Evolutionary conservation across 345 rosid genomes (phyloP), one percentile per base, ranked within the genome.

Genomic region (Heritiera fomes): DNA sequence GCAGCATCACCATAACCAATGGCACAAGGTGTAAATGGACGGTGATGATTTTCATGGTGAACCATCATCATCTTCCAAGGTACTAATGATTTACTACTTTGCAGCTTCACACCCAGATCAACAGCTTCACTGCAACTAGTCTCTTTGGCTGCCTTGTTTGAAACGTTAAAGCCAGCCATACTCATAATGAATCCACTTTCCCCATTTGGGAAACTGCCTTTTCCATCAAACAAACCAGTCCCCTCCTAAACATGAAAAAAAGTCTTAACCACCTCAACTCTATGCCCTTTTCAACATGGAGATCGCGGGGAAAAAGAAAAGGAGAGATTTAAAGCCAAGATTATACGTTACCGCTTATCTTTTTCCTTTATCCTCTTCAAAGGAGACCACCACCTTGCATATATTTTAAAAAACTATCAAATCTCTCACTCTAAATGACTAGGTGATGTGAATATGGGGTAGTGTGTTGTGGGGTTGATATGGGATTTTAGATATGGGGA

Each of bases 131-230:
- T 68, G 10, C 14, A 63, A 61, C 46, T 61, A 47, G 77, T 79
- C 71, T 52, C 81, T 55, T 80, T 74, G 9, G 75, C 58, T 83
- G 80, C 85, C 86, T 80, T 88, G 85, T 87, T 65, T 17, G 82
- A 78, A 83, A 88, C 82, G 79, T 81, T 72, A 79, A 84, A 84
- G 46, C 85, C 74, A 80, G 81, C 85, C 85, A 85, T 68, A 11
- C 73, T 58, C 80, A 73, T 77, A 40, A 55, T 79, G 62, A 66
- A 67, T 7, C 12, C 53, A 58, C 63, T 66, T 80, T 78, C 70
- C 79, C 50, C 43, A 59, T 50, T 58, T 65, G 60, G 82, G 41
- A 69, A 60, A 77, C 46, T 17, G 18, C 71, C 68, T 63, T 77
- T 77, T 15, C 69, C 82, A 75, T 65, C 78, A 78, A 68, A 47